A percentile compares a stretch with the other conserved stretches of the same genome.
phyloP scores from a whole-genome alignment of 2,329 filamentous ascomycete genomes.

The Elsinoe australis region DNA sequence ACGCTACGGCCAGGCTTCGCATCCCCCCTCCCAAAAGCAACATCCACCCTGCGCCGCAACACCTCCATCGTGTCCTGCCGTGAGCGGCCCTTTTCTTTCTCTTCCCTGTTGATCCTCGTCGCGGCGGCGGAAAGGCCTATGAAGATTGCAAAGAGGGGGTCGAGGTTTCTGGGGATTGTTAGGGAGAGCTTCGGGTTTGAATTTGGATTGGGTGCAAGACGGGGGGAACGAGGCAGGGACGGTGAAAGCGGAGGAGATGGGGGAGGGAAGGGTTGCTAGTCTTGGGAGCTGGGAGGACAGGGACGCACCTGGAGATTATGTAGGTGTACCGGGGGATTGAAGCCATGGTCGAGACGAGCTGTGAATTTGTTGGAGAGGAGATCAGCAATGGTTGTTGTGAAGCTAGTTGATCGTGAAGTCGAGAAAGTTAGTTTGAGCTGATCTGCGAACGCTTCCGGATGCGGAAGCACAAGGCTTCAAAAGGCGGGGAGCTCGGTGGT shows the following conservation, averaged over 20 bases:
- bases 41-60: conserved; percentile 3
- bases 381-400: background rate
- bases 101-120: conserved; percentile 38
- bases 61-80: background rate
- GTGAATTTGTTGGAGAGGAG: background rate
- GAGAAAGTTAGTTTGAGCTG: background rate
- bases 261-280: background rate
- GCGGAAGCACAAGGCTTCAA: background rate
- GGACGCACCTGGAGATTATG: conserved; percentile 40
- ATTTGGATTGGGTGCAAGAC: background rate
- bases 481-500: background rate
- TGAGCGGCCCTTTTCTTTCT: conserved; percentile 38
- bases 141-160: conserved; percentile 44
- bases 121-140: conserved; percentile 40
- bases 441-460: conserved; percentile 1
- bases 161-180: conserved; percentile 34
- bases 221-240: background rate
- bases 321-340: conserved; percentile 27
- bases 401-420: background rate
- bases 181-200: background rate
- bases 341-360: background rate
- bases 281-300: conserved; percentile 9
- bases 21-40: background rate
- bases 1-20: background rate
- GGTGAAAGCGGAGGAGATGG: conserved; percentile 7